Evolutionary conservation across 108 stramenopile genomes (phyloP).

Genomic region (Cyclotella atomus): DNA sequence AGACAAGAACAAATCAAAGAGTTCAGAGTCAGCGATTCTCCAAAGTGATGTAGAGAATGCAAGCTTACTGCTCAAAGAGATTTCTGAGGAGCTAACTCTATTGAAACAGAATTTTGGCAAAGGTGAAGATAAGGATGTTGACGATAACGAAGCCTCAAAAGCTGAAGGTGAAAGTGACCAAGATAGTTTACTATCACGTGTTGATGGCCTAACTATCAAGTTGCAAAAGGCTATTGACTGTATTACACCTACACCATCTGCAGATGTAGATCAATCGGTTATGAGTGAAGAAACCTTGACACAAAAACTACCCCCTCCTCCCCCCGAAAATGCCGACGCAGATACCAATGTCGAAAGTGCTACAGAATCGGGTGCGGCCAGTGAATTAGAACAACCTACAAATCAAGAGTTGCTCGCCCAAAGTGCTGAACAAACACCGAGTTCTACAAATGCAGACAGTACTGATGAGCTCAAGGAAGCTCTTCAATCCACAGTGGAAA

Average conservation of each 20-base stretch:
- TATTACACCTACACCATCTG: neutral
- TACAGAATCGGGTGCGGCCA: neutral
- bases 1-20: conserved; percentile 11
- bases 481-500: neutral
- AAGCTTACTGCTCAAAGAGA: conserved; percentile 24
- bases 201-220: conserved; percentile 34
- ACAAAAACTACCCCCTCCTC: neutral
- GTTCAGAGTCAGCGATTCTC: neutral
- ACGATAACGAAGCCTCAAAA: neutral
- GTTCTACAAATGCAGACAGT: no score
- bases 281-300: no score
- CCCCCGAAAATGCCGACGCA: neutral
- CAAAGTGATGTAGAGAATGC: neutral
- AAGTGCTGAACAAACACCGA: no score
- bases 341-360: neutral
- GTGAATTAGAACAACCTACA: neutral
- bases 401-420: no score
- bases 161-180: neutral
- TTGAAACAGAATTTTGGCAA: conserved; percentile 16
- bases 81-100: conserved; percentile 19
- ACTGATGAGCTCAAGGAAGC: no score
- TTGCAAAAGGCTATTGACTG: conserved; percentile 17
- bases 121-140: conserved; percentile 15
- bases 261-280: neutral
- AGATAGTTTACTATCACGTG: neutral